Conservation (phyloP, 768 basidiomycete species). For the Tephrocybe sp. region DNA sequence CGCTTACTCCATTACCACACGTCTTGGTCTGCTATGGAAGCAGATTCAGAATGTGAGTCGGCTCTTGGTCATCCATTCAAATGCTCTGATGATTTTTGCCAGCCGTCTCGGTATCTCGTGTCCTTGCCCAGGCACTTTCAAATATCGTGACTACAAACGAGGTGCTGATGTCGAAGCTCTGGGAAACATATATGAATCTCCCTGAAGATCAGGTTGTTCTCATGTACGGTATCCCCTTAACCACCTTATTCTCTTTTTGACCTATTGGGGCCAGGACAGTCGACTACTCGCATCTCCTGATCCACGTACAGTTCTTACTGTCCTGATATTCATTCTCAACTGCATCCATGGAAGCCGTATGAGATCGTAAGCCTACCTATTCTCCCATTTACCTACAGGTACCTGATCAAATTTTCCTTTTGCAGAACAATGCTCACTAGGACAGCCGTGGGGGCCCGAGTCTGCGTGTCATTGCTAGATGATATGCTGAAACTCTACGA, state of each 20-base stretch:
- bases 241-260: slow-evolving; percentile 12
- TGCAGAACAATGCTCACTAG: slow-evolving; percentile 51
- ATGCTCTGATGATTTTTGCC: slow-evolving; percentile 1
- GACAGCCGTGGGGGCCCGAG: slow-evolving; percentile 54
- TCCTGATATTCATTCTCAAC: slow-evolving; percentile 71
- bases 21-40: slow-evolving; percentile 66
- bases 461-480: slow-evolving; percentile 70
- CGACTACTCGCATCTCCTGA: slow-evolving; percentile 67
- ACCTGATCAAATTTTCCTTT: slow-evolving; percentile 11
- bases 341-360: slow-evolving; percentile 56
- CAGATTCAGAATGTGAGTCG: slow-evolving; percentile 50
- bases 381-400: slow-evolving; percentile 6
- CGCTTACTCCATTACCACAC: slow-evolving; percentile 69
- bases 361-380: slow-evolving; percentile 50
- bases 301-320: slow-evolving; percentile 53
- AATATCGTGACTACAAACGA: slow-evolving; percentile 82
- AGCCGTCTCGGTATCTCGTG: slow-evolving; percentile 65
- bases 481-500: slow-evolving; percentile 71
- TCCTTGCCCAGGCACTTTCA: slow-evolving; percentile 75
- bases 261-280: slow-evolving; percentile 31
- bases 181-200: slow-evolving; percentile 62
- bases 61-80: slow-evolving; percentile 3
- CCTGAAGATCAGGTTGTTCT: slow-evolving; percentile 74
- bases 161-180: slow-evolving; percentile 49
- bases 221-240: slow-evolving; percentile 48